phyloP scores from a whole-genome alignment of 129 eudicot genomes.

The Ambrosia trifida region DNA sequence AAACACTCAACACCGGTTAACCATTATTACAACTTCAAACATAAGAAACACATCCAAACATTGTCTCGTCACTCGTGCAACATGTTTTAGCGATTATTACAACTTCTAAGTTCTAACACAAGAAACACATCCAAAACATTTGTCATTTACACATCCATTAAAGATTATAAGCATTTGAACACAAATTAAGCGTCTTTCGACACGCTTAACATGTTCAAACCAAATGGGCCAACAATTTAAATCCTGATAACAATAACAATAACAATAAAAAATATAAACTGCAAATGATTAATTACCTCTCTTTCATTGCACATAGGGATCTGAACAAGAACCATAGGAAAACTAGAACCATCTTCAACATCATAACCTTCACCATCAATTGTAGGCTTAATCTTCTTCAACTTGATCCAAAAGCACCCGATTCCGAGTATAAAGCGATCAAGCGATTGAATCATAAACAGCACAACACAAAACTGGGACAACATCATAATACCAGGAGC shows the following conservation, averaged over 20 bases:
- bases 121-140: not conserved
- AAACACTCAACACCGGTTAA: not conserved
- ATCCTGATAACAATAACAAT: not conserved
- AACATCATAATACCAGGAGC: conserved; percentile 58
- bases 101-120: not conserved
- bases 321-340: conserved; percentile 68
- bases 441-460: conserved; percentile 82
- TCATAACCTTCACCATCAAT: conserved; percentile 51
- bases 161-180: not conserved
- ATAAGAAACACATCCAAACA: not conserved
- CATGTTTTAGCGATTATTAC: not conserved
- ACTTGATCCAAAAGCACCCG: conserved; percentile 86
- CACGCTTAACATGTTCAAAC: not conserved
- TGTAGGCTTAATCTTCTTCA: conserved; percentile 62
- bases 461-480: conserved; percentile 70
- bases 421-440: conserved; percentile 69
- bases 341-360: conserved; percentile 58
- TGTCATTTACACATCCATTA: not conserved
- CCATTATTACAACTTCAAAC: not conserved
- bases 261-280: not conserved
- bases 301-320: conserved; percentile 56
- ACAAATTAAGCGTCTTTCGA: not conserved
- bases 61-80: not conserved
- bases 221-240: not conserved
- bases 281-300: conserved; percentile 52